Conservation (phyloP, 495 filamentous ascomycete genomes). For the Penicillium ochrochloron region DNA sequence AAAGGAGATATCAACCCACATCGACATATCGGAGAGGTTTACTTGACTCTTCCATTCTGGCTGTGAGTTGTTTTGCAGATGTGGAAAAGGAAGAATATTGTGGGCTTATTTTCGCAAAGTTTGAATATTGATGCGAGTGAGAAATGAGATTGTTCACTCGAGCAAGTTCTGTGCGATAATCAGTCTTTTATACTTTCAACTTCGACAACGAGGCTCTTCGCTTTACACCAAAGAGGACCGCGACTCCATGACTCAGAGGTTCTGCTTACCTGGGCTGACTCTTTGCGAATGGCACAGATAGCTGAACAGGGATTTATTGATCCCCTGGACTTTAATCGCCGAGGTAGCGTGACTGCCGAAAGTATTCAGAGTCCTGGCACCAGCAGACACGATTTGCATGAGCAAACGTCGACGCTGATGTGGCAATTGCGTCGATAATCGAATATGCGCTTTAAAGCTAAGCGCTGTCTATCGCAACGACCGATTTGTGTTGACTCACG, state of each 20-base stretch:
- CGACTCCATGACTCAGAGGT: neutral
- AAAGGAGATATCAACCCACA: conserved; percentile 33
- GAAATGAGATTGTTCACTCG: neutral
- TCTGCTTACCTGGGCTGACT: conserved; percentile 13
- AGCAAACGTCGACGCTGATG: conserved; percentile 4
- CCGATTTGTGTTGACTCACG: conserved; percentile 30
- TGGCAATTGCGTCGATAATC: neutral
- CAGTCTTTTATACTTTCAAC: neutral
- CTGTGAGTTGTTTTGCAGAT: neutral
- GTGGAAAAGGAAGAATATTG: conserved; percentile 16
- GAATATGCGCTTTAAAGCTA: neutral
- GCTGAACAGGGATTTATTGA: conserved; percentile 7
- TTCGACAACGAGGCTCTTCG: neutral
- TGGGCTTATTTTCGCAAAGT: neutral
- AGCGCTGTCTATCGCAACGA: conserved; percentile 9
- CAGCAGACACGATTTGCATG: conserved; percentile 27
- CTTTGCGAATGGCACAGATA: neutral
- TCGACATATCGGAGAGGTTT: conserved; percentile 50
- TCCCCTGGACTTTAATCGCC: conserved; percentile 14
- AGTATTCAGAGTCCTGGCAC: conserved; percentile 22
- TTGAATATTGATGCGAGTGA: neutral
- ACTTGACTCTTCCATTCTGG: conserved; percentile 41
- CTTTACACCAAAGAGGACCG: neutral
- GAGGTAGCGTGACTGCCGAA: conserved; percentile 25
- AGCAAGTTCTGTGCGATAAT: neutral